A percentile compares a stretch with the other conserved stretches of the same genome.
Evolutionary conservation across 2,329 filamentous ascomycete genomes (phyloP).

Genomic region (Rutstroemia sp.): DNA sequence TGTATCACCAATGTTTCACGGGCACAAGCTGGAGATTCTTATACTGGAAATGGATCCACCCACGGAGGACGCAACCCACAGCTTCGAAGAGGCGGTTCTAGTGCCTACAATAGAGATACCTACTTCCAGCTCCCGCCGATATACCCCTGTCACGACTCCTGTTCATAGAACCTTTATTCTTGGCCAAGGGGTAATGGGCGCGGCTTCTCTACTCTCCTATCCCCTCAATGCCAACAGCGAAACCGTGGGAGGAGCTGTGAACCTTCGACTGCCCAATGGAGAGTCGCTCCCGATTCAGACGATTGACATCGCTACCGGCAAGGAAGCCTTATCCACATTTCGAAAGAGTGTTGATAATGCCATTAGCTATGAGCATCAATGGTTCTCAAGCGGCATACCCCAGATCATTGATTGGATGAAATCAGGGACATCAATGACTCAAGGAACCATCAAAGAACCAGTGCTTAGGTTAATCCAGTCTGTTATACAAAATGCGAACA

Average conservation of each 20-base stretch:
- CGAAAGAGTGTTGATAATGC: conserved; percentile 64
- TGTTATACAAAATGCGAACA: conserved; percentile 48
- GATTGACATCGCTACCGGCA: conserved; percentile 58
- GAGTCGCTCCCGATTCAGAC: conserved; percentile 39
- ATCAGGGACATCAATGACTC: conserved; percentile 32
- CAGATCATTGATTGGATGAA: conserved; percentile 59
- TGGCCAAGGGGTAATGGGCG: conserved; percentile 63
- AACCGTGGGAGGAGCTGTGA: conserved; percentile 48
- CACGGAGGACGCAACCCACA: conserved; percentile 35
- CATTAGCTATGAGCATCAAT: conserved; percentile 63
- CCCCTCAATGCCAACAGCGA: conserved; percentile 30
- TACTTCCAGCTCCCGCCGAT: conserved; percentile 53
- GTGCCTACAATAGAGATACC: conserved; percentile 68
- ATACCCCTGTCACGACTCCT: conserved; percentile 65
- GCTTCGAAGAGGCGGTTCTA: conserved; percentile 60
- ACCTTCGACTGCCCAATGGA: conserved; percentile 39
- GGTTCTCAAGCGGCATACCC: conserved; percentile 66
- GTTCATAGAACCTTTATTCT: conserved; percentile 78
- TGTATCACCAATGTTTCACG: conserved; percentile 54
- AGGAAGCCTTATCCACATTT: conserved; percentile 57
- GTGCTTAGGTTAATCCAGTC: conserved; percentile 61
- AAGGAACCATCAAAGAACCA: conserved; percentile 52
- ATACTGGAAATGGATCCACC: conserved; percentile 46
- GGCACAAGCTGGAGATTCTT: conserved; percentile 57
- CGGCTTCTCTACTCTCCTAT: conserved; percentile 44